Conservation (phyloP, 2,329 filamentous ascomycete species). For the Neonectria hederae region DNA sequence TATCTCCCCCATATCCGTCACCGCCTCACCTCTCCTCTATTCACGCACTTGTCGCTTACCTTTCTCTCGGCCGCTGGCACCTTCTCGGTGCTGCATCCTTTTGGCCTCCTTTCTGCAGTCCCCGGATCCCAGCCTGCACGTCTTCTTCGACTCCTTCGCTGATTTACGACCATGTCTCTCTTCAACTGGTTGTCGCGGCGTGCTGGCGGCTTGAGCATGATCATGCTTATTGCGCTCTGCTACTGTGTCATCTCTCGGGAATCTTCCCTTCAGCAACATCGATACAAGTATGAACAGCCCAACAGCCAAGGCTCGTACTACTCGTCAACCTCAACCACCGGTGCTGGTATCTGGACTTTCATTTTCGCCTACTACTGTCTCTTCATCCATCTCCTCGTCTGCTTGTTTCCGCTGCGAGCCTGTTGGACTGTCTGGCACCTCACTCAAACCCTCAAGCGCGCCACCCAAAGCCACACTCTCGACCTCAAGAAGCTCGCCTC, state of each 20-base stretch:
- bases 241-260: constrained; percentile 66
- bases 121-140: not conserved
- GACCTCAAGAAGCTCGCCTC: constrained; percentile 57
- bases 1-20: constrained; percentile 5
- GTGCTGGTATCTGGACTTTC: constrained; percentile 61
- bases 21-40: not conserved
- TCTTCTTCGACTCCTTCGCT: constrained; percentile 1
- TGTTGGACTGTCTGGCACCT: constrained; percentile 70
- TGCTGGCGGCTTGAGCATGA: constrained; percentile 64
- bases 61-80: constrained; percentile 1
- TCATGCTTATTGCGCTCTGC: constrained; percentile 58
- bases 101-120: constrained; percentile 13
- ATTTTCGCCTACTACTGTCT: constrained; percentile 73
- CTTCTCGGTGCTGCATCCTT: constrained; percentile 10
- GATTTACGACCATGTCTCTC: constrained; percentile 56
- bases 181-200: constrained; percentile 64
- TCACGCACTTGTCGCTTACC: not conserved
- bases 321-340: constrained; percentile 46
- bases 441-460: constrained; percentile 59
- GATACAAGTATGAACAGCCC: constrained; percentile 55
- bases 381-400: constrained; percentile 71
- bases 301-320: constrained; percentile 47
- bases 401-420: constrained; percentile 69
- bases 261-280: constrained; percentile 54
- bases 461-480: constrained; percentile 55